Percentiles rank a stretch among this genome's conserved stretches.
Evolutionary conservation across 768 basidiomycete genomes (phyloP).

Genomic region (Mycena polygramma): DNA sequence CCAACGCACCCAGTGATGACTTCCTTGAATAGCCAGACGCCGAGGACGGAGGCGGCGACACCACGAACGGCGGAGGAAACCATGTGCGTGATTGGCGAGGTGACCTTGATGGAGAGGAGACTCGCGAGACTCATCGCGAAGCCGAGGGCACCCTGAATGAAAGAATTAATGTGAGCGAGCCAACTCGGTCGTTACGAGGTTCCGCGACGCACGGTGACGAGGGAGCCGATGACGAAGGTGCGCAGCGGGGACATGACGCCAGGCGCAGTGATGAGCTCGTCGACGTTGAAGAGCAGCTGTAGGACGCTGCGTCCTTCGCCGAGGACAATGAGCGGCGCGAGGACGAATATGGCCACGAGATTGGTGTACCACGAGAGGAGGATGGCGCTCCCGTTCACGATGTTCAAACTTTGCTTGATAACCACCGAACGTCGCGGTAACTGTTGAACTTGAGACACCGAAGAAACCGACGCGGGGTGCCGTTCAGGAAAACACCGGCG

Average conservation of each 20-base stretch:
- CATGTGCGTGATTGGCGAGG: constrained; percentile 98
- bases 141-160: constrained; percentile 79
- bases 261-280: constrained; percentile 51
- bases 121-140: constrained; percentile 97
- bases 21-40: constrained; percentile 85
- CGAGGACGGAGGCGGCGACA: constrained; percentile 90
- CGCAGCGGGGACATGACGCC: constrained; percentile 62
- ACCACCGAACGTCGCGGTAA: constrained; percentile 90
- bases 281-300: constrained; percentile 67
- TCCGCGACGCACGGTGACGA: constrained; percentile 72
- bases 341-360: constrained; percentile 77
- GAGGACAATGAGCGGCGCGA: constrained; percentile 80
- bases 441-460: constrained; percentile 85
- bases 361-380: constrained; percentile 95
- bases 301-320: constrained; percentile 78
- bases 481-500: constrained; percentile 86
- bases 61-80: constrained; percentile 95
- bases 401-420: constrained; percentile 86
- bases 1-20: constrained; percentile 78
- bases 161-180: neutral
- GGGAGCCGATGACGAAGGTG: constrained; percentile 84
- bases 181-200: neutral
- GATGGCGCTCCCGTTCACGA: constrained; percentile 88
- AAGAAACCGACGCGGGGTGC: constrained; percentile 71
- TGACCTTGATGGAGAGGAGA: constrained; percentile 95